Conservation (phyloP, 768 basidiomycete genomes). For the Leucosporidium yakuticum region DNA sequence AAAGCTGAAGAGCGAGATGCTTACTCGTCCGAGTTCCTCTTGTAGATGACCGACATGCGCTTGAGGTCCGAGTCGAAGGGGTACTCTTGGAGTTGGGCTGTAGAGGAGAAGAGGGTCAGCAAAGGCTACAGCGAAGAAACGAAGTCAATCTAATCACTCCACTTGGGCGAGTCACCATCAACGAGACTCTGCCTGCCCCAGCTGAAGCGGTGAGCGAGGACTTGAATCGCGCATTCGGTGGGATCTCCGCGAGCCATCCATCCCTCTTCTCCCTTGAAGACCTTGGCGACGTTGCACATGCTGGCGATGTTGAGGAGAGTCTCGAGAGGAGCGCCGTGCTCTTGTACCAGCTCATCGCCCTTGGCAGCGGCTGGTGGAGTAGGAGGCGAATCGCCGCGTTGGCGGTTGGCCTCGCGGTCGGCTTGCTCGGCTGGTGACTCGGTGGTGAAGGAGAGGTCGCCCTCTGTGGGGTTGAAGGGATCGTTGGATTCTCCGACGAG, state of each 20-base stretch:
- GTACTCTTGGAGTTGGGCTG: constrained; percentile 44
- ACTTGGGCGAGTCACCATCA: constrained; percentile 36
- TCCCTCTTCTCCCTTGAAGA: constrained; percentile 39
- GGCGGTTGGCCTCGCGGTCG: constrained; percentile 34
- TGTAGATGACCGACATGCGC: constrained; percentile 44
- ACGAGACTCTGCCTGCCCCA: constrained; percentile 21
- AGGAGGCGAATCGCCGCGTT: constrained; percentile 18
- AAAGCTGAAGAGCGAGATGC: neutral
- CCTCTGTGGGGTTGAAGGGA: constrained; percentile 37
- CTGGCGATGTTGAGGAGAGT: constrained; percentile 44
- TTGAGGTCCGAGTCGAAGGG: constrained; percentile 50
- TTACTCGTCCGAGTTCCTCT: constrained; percentile 15
- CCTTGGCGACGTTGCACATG: constrained; percentile 47
- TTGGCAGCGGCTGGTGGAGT: neutral
- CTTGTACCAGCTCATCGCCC: constrained; percentile 38
- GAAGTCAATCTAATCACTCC: constrained; percentile 16
- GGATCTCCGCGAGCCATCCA: constrained; percentile 49
- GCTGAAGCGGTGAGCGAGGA: constrained; percentile 37
- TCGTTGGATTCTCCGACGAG: constrained; percentile 37
- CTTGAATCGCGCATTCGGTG: constrained; percentile 48
- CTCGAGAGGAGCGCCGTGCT: constrained; percentile 40
- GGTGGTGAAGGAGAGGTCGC: constrained; percentile 20
- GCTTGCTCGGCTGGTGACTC: constrained; percentile 19
- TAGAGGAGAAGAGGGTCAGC: too few relatives aligned
- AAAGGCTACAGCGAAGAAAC: neutral